Base-by-base conservation (phyloP, 139 green algal genomes). In the Spirogloea muscicola region DNA sequence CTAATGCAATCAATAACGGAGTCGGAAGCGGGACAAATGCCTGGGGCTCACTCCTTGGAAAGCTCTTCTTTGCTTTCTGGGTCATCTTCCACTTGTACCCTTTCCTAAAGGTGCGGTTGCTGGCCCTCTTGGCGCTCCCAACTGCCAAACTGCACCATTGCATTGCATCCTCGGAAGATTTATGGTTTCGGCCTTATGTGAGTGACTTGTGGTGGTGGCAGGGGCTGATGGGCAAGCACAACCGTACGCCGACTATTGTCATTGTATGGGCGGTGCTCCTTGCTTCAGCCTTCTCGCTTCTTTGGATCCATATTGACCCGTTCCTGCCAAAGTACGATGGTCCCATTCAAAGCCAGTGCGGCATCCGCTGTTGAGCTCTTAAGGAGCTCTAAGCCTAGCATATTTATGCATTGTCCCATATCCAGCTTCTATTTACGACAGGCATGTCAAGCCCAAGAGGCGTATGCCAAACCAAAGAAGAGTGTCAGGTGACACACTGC, bases 51-150 rank as follows among this genome's bases (percentile, higher is more conserved):
- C 64, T 80, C 10, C 77, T 80, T 10, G 75, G 75, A 29, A 82
- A 73, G 55, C 51, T 82, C 0, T 46, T 80, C 13, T 82, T 82
- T 29, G 36, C 67, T 5, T 74, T 74, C 74, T 81, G 74, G 65
- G 74, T 78, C 37, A 48, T 78, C 41, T 31, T 81, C 6, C 74
- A 82, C 44, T 37, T 82, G 51, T 82, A 82, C 57, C 75, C 75
- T 2, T 82, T 82, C 58, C 33, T 70, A 42, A 82, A 82, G 75
- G 69, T 71, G 25, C 57, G 62, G 16, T n/a, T n/a, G n/a, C n/a
- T n/a, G n/a, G n/a, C 2, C 52, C 37, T 27, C 25, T 63, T 63
- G 52, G 4, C 2, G 2, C 18, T 41, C 18, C 3, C 27, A 38
- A 41, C 2, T 63, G 52, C 37, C n/a, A n/a, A n/a, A n/a, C n/a